Percentiles rank a stretch among this genome's conserved stretches.
phyloP scores from a whole-genome alignment of 768 basidiomycete species.

The Mrakia blollopis region DNA sequence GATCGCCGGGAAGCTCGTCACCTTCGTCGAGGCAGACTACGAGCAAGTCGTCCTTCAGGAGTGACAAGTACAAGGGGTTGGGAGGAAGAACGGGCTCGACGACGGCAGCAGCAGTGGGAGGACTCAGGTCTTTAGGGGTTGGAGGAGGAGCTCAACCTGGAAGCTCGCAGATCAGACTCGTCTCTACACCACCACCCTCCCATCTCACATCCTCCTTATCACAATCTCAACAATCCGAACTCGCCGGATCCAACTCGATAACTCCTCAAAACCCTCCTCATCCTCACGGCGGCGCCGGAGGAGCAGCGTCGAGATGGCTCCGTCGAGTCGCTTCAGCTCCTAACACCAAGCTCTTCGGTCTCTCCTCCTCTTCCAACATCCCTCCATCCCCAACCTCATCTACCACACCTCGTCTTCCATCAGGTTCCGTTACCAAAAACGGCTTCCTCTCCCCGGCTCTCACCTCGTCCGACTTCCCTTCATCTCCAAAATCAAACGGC shows the following conservation, averaged over 20 bases:
- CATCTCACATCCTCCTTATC: slow-evolving; percentile 23
- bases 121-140: slow-evolving; percentile 15
- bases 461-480: not conserved
- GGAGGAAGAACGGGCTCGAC: slow-evolving; percentile 27
- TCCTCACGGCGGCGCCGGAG: slow-evolving; percentile 30
- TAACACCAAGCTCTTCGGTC: slow-evolving; percentile 80
- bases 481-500: slow-evolving; percentile 21
- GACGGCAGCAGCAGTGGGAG: slow-evolving; percentile 3
- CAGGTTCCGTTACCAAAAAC: slow-evolving; percentile 49
- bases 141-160: slow-evolving; percentile 35
- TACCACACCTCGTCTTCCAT: slow-evolving; percentile 34
- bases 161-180: slow-evolving; percentile 31
- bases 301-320: slow-evolving; percentile 72
- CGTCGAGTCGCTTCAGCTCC: slow-evolving; percentile 94
- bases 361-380: slow-evolving; percentile 27
- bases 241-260: not conserved
- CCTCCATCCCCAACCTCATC: slow-evolving; percentile 72
- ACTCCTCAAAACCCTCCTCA: not conserved
- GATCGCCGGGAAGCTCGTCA: slow-evolving; percentile 11
- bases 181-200: slow-evolving; percentile 35
- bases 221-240: slow-evolving; percentile 21
- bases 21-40: slow-evolving; percentile 5
- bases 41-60: slow-evolving; percentile 11
- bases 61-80: slow-evolving; percentile 36
- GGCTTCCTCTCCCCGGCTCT: slow-evolving; percentile 39